Percentiles rank a stretch among this genome's conserved stretches.
Evolutionary conservation across 768 basidiomycete species (phyloP).

Genomic region (Baorangia bicolor): DNA sequence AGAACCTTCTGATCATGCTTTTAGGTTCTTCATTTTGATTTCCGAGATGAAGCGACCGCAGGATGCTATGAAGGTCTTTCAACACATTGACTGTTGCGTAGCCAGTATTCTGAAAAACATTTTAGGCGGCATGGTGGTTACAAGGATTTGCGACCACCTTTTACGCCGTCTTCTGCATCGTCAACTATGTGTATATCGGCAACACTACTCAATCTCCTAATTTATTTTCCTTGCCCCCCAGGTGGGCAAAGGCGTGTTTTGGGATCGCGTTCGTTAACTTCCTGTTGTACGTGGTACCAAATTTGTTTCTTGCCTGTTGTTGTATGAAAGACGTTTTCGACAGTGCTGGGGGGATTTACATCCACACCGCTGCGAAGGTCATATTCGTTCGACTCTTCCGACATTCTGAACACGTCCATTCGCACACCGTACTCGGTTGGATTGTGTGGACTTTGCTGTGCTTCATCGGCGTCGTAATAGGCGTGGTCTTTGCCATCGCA

Average conservation of each 20-base stretch:
- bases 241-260: slow-evolving; percentile 51
- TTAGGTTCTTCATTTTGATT: slow-evolving; percentile 57
- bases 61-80: slow-evolving; percentile 53
- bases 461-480: slow-evolving; percentile 33
- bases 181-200: slow-evolving; percentile 48
- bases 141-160: slow-evolving; percentile 53
- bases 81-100: slow-evolving; percentile 17
- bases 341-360: slow-evolving; percentile 46
- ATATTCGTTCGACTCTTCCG: slow-evolving; percentile 51
- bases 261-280: slow-evolving; percentile 52
- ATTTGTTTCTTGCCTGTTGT: neutral
- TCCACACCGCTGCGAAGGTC: slow-evolving; percentile 54
- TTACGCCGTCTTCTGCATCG: slow-evolving; percentile 46
- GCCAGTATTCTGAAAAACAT: neutral
- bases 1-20: neutral
- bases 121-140: slow-evolving; percentile 46
- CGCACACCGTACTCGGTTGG: slow-evolving; percentile 53
- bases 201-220: slow-evolving; percentile 21
- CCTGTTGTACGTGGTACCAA: slow-evolving; percentile 39
- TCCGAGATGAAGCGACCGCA: slow-evolving; percentile 53
- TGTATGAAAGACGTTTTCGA: neutral
- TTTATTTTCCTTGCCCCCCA: slow-evolving; percentile 11
- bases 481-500: slow-evolving; percentile 47
- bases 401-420: slow-evolving; percentile 46
- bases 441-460: slow-evolving; percentile 45